phyloP scores from a whole-genome alignment of 2,329 filamentous ascomycete species.

The Fonsecaea pedrosoi region DNA sequence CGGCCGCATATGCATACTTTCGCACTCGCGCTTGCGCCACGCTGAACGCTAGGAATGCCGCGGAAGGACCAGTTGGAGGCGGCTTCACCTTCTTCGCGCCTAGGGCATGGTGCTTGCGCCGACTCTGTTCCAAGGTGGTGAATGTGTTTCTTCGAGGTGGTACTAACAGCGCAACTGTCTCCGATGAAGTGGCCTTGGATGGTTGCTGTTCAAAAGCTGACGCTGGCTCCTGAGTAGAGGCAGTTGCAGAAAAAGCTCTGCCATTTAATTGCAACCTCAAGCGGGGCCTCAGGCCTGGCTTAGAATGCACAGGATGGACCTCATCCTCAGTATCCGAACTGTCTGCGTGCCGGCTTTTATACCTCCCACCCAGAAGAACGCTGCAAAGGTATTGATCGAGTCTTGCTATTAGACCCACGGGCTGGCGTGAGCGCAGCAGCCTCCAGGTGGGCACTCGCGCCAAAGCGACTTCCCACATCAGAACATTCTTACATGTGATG shows the following conservation, averaged over 20 bases:
- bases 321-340: conserved; percentile 31
- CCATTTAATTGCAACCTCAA: conserved; percentile 28
- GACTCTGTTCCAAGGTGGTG: conserved; percentile 53
- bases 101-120: background rate
- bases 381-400: conserved; percentile 31
- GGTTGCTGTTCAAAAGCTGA: conserved; percentile 18
- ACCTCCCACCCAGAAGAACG: conserved; percentile 15
- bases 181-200: conserved; percentile 11
- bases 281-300: conserved; percentile 18
- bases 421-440: conserved; percentile 54
- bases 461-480: conserved; percentile 83
- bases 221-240: conserved; percentile 15
- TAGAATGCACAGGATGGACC: conserved; percentile 9
- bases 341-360: conserved; percentile 19
- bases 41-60: conserved; percentile 75
- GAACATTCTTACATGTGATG: conserved; percentile 72
- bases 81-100: conserved; percentile 16
- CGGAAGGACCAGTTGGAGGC: conserved; percentile 49
- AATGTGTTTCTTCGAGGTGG: conserved; percentile 32
- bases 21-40: conserved; percentile 74
- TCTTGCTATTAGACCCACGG: conserved; percentile 23
- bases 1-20: conserved; percentile 83
- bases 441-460: conserved; percentile 92
- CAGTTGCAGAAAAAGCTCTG: conserved; percentile 21
- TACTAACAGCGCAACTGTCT: conserved; percentile 11